Conservation (phyloP, 495 filamentous ascomycete species). For the Amniculicola lignicola region DNA sequence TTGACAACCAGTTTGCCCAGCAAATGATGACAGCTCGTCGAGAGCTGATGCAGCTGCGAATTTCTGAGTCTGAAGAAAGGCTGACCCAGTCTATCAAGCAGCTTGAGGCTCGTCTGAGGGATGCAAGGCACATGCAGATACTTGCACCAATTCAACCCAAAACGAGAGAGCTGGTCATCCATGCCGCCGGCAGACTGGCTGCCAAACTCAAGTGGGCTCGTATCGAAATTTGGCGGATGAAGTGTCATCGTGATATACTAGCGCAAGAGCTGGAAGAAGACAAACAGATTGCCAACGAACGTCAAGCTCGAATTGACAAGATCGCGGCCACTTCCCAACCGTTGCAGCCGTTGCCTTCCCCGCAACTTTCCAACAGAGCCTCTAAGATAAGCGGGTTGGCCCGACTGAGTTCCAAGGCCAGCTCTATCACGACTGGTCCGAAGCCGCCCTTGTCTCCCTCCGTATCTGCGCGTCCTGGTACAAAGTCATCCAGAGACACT, state of each 20-base stretch:
- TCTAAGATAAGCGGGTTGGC: conserved; percentile 33
- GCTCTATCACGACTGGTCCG: conserved; percentile 11
- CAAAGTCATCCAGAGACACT: conserved; percentile 31
- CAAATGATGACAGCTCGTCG: conserved; percentile 78
- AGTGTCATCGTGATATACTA: conserved; percentile 86
- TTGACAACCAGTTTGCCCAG: conserved; percentile 74
- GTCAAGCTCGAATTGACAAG: conserved; percentile 21
- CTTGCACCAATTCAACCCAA: conserved; percentile 83
- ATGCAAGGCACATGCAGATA: conserved; percentile 88
- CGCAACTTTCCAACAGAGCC: conserved; percentile 14
- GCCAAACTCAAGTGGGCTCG: conserved; percentile 90
- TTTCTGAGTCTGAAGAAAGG: conserved; percentile 79
- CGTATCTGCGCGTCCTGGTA: conserved; percentile 28
- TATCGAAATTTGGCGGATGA: conserved; percentile 89
- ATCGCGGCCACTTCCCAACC: conserved; percentile 13
- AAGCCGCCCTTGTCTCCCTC: conserved; percentile 31
- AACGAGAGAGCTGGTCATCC: conserved; percentile 78
- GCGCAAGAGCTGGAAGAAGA: conserved; percentile 82
- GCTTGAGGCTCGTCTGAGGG: conserved; percentile 77
- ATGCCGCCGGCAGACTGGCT: conserved; percentile 78
- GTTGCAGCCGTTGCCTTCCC: conserved; percentile 15
- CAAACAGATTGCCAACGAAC: conserved; percentile 31
- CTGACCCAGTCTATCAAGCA: conserved; percentile 67
- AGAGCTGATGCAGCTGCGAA: conserved; percentile 77
- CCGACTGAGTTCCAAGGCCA: conserved; percentile 38